Evolutionary conservation across 345 rosid species (phyloP).

Genomic region (Chamaenerion angustifolium): DNA sequence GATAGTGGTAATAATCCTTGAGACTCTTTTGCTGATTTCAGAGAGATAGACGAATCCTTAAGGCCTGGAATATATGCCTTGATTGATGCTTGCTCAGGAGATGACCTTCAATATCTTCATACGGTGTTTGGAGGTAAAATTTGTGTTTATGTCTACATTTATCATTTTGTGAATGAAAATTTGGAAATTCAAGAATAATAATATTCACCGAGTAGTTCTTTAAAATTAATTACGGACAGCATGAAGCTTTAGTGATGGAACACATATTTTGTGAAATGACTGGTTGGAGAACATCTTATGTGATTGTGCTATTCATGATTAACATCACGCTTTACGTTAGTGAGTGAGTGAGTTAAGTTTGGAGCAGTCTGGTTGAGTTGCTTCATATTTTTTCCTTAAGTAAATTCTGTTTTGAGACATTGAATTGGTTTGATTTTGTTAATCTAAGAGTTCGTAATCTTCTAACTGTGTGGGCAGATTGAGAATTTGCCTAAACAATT

Average conservation of each 20-base stretch:
- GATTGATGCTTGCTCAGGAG: slow-evolving; percentile 64
- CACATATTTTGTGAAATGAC: background rate
- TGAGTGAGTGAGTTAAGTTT: background rate
- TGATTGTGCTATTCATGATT: background rate
- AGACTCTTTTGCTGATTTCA: slow-evolving; percentile 16
- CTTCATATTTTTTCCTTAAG: no score
- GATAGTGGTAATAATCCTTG: slow-evolving; percentile 4
- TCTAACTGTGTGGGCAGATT: no score
- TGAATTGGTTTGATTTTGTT: no score
- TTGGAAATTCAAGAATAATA: no score
- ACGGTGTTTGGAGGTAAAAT: slow-evolving; percentile 71
- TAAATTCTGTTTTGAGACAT: no score
- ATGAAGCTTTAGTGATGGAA: background rate
- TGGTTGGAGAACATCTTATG: background rate
- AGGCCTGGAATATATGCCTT: slow-evolving; percentile 83
- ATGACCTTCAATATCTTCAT: slow-evolving; percentile 81
- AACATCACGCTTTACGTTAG: background rate
- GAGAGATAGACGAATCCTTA: slow-evolving; percentile 85
- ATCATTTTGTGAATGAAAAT: no score
- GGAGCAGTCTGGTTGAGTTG: background rate
- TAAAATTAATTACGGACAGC: background rate
- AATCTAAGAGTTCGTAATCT: no score
- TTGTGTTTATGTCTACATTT: background rate
- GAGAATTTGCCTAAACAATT: no score
- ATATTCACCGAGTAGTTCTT: no score